phyloP scores from a whole-genome alignment of 2,329 filamentous ascomycete species.

The Magnaporthiopsis incrustans region DNA sequence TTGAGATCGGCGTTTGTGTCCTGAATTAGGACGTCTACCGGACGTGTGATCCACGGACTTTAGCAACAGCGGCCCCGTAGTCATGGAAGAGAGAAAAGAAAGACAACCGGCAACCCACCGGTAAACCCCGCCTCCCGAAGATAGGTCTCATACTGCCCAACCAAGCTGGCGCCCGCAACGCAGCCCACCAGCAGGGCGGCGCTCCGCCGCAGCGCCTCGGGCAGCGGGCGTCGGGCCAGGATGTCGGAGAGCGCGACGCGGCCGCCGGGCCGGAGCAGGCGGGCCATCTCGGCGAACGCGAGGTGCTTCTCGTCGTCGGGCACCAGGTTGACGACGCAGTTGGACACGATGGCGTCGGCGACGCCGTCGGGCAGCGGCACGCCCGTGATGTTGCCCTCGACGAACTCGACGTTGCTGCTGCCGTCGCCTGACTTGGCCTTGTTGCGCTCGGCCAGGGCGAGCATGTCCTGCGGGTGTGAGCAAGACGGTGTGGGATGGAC shows the following conservation, averaged over 20 bases:
- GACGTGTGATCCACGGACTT: too few species aligned
- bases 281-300: slow-evolving; percentile 50
- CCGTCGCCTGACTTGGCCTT: slow-evolving; percentile 21
- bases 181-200: slow-evolving; percentile 52
- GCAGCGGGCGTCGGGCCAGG: slow-evolving; percentile 39
- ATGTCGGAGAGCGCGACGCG: slow-evolving; percentile 54
- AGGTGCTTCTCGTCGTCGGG: slow-evolving; percentile 40
- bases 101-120: slow-evolving; percentile 25
- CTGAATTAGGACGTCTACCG: slow-evolving; percentile 32
- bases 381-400: slow-evolving; percentile 41
- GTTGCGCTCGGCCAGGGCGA: slow-evolving; percentile 39
- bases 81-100: background rate
- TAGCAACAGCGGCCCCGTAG: background rate
- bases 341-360: slow-evolving; percentile 52
- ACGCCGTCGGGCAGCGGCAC: slow-evolving; percentile 33
- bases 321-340: slow-evolving; percentile 56
- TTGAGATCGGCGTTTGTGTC: slow-evolving; percentile 39
- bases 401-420: slow-evolving; percentile 39
- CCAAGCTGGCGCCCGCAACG: slow-evolving; percentile 46
- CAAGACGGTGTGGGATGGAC: too few species aligned
- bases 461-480: slow-evolving; percentile 38
- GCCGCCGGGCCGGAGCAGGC: slow-evolving; percentile 49
- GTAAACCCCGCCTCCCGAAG: slow-evolving; percentile 41
- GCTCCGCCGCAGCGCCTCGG: slow-evolving; percentile 36
- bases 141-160: slow-evolving; percentile 43